phyloP scores from a whole-genome alignment of 768 basidiomycete species.

The Termitomyces sp. region DNA sequence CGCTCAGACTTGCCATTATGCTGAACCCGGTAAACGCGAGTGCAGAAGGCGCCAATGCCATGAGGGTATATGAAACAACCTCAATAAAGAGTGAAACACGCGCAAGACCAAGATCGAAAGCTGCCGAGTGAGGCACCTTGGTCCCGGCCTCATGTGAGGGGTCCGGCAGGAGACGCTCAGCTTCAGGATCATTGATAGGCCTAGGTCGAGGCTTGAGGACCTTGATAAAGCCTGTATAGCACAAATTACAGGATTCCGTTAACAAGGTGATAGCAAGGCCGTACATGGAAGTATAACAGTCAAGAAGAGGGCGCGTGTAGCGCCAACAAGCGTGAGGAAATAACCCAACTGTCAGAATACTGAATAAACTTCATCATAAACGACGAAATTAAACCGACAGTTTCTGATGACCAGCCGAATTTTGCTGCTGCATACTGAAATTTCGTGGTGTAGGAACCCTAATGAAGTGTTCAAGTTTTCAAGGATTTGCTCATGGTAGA shows the following conservation, averaged over 20 bases:
- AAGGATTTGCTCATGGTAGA: neutral
- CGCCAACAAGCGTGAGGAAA: slow-evolving; percentile 52
- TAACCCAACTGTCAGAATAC: slow-evolving; percentile 54
- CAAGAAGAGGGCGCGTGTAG: slow-evolving; percentile 48
- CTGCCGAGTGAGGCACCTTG: slow-evolving; percentile 33
- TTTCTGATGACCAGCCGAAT: slow-evolving; percentile 66
- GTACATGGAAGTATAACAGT: slow-evolving; percentile 55
- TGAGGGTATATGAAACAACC: slow-evolving; percentile 39
- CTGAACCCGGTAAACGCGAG: slow-evolving; percentile 45
- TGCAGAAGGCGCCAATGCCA: slow-evolving; percentile 43
- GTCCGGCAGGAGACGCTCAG: slow-evolving; percentile 21
- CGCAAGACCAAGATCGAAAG: slow-evolving; percentile 68
- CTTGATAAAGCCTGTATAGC: slow-evolving; percentile 44
- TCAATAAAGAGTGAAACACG: slow-evolving; percentile 58
- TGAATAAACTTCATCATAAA: neutral
- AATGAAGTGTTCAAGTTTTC: neutral
- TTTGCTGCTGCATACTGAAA: slow-evolving; percentile 59
- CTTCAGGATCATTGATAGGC: slow-evolving; percentile 16
- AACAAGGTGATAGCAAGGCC: neutral
- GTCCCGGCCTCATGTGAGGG: slow-evolving; percentile 7
- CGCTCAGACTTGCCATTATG: slow-evolving; percentile 49
- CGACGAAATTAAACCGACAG: slow-evolving; percentile 29
- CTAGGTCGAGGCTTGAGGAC: slow-evolving; percentile 39
- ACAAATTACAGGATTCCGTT: neutral
- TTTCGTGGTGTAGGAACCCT: slow-evolving; percentile 55